These are phyloP conservation scores for Neonectria magnoliae DNA, from an alignment of 2,329 filamentous ascomycete species.

Conservation along the genomic window DNA sequence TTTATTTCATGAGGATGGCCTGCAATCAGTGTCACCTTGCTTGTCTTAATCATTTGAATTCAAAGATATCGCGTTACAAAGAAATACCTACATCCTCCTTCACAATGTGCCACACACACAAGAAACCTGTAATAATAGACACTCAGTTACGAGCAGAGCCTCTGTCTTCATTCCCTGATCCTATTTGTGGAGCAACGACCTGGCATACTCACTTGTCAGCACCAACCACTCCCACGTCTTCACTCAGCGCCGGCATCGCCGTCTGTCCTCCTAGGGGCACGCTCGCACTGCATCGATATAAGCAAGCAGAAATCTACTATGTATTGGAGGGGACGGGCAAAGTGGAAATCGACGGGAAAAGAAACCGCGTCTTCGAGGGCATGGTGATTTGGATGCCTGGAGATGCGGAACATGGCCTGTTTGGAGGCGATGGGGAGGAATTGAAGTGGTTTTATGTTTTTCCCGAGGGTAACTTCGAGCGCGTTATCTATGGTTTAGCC, in stretches of 20 bases:
- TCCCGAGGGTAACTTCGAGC: constrained; percentile 37
- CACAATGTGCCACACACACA: not conserved
- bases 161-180: constrained; percentile 14
- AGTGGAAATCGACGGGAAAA: constrained; percentile 33
- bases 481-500: constrained; percentile 37
- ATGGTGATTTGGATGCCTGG: constrained; percentile 38
- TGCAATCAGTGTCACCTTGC: not conserved
- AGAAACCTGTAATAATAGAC: constrained; percentile 27
- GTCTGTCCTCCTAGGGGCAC: constrained; percentile 35
- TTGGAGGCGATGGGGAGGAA: constrained; percentile 25
- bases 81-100: not conserved
- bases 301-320: constrained; percentile 42
- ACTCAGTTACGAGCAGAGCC: constrained; percentile 1
- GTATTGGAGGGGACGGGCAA: constrained; percentile 34
- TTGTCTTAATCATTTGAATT: not conserved
- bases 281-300: constrained; percentile 39
- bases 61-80: not conserved
- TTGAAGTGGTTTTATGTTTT: constrained; percentile 40
- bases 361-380: constrained; percentile 26
- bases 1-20: not conserved
- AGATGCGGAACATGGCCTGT: constrained; percentile 39
- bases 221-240: constrained; percentile 23
- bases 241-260: constrained; percentile 34
- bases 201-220: constrained; percentile 38
- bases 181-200: constrained; percentile 28